phyloP scores from a whole-genome alignment of 495 filamentous ascomycete genomes.

The Delitschia confertaspora region DNA sequence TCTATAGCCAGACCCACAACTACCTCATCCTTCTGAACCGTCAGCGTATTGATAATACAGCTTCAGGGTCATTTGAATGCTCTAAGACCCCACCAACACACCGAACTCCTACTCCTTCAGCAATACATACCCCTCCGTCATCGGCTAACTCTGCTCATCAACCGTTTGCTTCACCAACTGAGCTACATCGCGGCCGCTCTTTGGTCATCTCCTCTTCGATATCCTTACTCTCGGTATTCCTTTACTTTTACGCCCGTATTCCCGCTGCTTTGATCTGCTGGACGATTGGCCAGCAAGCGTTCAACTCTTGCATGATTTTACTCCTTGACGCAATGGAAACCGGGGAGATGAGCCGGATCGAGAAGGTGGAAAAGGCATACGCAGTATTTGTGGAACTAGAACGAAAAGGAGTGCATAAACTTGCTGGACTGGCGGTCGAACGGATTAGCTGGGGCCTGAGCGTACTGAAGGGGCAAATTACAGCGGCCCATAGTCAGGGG shows the following conservation, averaged over 20 bases:
- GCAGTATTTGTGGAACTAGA: slow-evolving; percentile 38
- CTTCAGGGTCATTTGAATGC: not conserved
- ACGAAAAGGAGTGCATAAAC: slow-evolving; percentile 37
- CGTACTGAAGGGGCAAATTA: slow-evolving; percentile 9
- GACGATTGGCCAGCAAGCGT: slow-evolving; percentile 42
- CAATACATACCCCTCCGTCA: slow-evolving; percentile 8
- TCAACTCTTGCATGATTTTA: slow-evolving; percentile 43
- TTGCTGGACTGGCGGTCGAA: slow-evolving; percentile 37
- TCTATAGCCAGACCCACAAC: slow-evolving; percentile 41
- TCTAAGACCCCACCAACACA: not conserved
- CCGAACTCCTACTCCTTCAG: slow-evolving; percentile 1
- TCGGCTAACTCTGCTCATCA: slow-evolving; percentile 2
- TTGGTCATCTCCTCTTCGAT: slow-evolving; percentile 38
- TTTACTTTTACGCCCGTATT: slow-evolving; percentile 38
- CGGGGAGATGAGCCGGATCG: slow-evolving; percentile 27
- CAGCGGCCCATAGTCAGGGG: not conserved
- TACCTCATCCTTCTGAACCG: slow-evolving; percentile 42
- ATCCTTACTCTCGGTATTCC: slow-evolving; percentile 37
- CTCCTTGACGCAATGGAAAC: slow-evolving; percentile 40
- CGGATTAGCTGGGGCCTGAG: slow-evolving; percentile 30
- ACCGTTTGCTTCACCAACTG: slow-evolving; percentile 12
- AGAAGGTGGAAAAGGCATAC: slow-evolving; percentile 36
- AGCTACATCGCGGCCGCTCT: slow-evolving; percentile 33
- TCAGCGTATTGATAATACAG: slow-evolving; percentile 33
- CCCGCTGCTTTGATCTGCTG: slow-evolving; percentile 41